Base-by-base conservation (phyloP, 495 filamentous ascomycete species). In the Choiromyces venosus region DNA sequence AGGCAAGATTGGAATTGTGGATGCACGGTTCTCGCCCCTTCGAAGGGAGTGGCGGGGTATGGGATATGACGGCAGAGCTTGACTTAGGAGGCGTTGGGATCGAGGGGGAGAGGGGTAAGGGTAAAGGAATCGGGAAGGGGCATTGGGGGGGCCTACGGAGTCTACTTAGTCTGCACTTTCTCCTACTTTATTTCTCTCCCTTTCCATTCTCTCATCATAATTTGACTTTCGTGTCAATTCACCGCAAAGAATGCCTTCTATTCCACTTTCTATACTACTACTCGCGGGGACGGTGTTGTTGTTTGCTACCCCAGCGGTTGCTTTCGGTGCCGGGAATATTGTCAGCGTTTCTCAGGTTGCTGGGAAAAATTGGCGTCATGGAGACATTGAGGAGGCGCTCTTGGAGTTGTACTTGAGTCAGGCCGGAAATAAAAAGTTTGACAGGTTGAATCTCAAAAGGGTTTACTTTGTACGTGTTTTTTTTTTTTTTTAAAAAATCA, bases 321-420 rank as follows among this genome's bases (percentile, higher is more conserved):
- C 91, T 18, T 97, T 97, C 79, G 93, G 93, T 33, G 93, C 93
- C 68, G 92, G 92, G 42, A 95, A 94, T 82, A 94, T 96, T 78
- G 84, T 84, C 33, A 88, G 89, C 4, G 87, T 92, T 68, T 89
- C 93, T 67, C 88, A 87, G 76, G 64, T 78, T 42, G 39, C 67
- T 25, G 93, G 93, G 73, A 85, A 90, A 76, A 96, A 96, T 81
- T 97, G 92, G 92, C 93, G 93, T 69, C 93, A 97, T 88, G 93
- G 93, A 72, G 94, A 98, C 83, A 96, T 97, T 81, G 93, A 97
- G 86, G 93, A 97, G 85, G 87, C 90, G 35, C 87, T 97, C 37
- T 87, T 96, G 73, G 87, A 85, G 69, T 82, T 96, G 35, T 82
- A 90, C 70, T 89, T 95, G 85, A 89, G 92, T 39, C 86, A 87